phyloP scores from a whole-genome alignment of 2,329 filamentous ascomycete species.

The Colletotrichum sp. region DNA sequence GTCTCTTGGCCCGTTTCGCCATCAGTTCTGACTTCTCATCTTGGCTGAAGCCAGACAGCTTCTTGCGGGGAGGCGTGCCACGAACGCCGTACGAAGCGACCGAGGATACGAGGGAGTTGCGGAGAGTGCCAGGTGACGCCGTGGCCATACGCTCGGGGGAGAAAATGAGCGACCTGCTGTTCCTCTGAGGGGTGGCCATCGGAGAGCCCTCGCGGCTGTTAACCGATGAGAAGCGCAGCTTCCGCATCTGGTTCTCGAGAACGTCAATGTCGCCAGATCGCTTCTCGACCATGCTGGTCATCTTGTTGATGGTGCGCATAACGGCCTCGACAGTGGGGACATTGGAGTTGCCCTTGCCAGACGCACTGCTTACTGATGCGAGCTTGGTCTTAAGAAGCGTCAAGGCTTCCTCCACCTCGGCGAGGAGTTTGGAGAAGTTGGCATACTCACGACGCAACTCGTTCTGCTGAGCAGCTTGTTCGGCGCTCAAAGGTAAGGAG shows the following conservation, averaged over 20 bases:
- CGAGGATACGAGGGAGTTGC: slow-evolving; percentile 47
- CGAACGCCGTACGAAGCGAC: slow-evolving; percentile 38
- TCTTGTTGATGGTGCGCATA: slow-evolving; percentile 87
- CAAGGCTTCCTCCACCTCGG: slow-evolving; percentile 80
- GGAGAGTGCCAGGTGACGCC: slow-evolving; percentile 45
- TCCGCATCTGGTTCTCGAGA: slow-evolving; percentile 85
- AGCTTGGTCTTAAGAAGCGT: slow-evolving; percentile 81
- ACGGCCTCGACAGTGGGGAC: slow-evolving; percentile 91
- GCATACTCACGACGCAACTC: slow-evolving; percentile 81
- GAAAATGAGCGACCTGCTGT: slow-evolving; percentile 38
- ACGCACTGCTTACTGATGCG: slow-evolving; percentile 58
- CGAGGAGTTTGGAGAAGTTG: slow-evolving; percentile 74
- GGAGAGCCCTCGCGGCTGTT: slow-evolving; percentile 49
- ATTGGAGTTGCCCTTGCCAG: slow-evolving; percentile 49
- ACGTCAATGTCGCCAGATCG: slow-evolving; percentile 90
- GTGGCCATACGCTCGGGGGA: slow-evolving; percentile 47
- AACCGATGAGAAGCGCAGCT: slow-evolving; percentile 59
- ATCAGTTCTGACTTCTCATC: slow-evolving; percentile 64
- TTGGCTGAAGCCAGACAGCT: slow-evolving; percentile 64
- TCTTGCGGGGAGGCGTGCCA: slow-evolving; percentile 61
- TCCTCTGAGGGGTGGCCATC: slow-evolving; percentile 41
- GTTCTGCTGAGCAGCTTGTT: slow-evolving; percentile 83
- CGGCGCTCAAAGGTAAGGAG: slow-evolving; percentile 78
- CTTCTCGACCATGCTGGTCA: slow-evolving; percentile 92
- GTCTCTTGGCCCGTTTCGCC: slow-evolving; percentile 57